Conservation (phyloP, 352 stramenopile genomes). For the Pythium rhizo-oryzae region DNA sequence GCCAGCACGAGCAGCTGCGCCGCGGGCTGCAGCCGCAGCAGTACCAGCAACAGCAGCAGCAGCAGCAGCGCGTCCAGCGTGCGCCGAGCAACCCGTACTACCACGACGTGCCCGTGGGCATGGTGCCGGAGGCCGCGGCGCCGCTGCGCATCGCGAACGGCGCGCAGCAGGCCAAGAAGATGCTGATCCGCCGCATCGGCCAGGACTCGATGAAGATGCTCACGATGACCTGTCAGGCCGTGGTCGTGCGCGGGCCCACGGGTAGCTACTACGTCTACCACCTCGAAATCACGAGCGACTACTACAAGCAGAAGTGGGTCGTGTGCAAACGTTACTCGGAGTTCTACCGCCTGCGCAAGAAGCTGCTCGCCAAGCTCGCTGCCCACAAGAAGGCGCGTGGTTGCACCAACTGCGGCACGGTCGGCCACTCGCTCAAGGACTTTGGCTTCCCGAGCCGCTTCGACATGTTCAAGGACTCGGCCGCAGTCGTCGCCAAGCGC, state of each 20-base stretch:
- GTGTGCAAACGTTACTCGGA: constrained; percentile 89
- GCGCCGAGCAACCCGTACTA: constrained; percentile 4
- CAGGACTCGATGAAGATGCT: constrained; percentile 83
- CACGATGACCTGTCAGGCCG: constrained; percentile 64
- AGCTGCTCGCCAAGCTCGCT: constrained; percentile 56
- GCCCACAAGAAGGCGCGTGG: constrained; percentile 57
- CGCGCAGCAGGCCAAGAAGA: constrained; percentile 60
- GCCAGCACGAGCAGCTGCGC: constrained; percentile 62
- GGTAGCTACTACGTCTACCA: constrained; percentile 87
- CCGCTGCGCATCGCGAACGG: constrained; percentile 25
- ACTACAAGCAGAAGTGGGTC: constrained; percentile 90
- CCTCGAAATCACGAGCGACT: constrained; percentile 86
- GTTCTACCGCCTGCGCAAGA: constrained; percentile 83
- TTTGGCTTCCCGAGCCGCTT: constrained; percentile 75
- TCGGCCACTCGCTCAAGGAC: constrained; percentile 68
- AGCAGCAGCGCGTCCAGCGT: background rate
- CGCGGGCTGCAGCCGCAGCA: constrained; percentile 49
- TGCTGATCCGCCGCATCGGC: constrained; percentile 73
- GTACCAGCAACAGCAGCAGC: background rate
- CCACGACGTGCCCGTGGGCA: constrained; percentile 47
- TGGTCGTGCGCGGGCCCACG: constrained; percentile 74
- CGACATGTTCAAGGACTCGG: constrained; percentile 75
- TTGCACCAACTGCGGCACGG: constrained; percentile 52
- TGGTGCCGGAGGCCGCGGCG: constrained; percentile 50
- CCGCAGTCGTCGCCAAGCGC: constrained; percentile 58